Evolutionary conservation across 306 rosid genomes (phyloP).

Genomic region (Prunus persica): DNA sequence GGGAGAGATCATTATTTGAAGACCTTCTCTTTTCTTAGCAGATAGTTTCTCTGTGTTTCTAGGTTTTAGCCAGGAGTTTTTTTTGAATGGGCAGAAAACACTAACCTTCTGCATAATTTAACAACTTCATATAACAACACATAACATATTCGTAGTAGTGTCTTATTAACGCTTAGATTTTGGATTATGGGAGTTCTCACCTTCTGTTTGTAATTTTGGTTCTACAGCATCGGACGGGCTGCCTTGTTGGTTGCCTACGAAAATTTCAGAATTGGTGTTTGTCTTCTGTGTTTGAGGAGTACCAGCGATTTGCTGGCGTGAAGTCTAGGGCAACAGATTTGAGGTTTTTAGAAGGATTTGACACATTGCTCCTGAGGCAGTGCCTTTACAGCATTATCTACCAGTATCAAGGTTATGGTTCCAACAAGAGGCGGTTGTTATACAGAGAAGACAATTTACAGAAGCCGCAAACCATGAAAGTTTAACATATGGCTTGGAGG

Average conservation of each 20-base stretch:
- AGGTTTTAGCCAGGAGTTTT: not conserved
- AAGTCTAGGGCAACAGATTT: slow-evolving; percentile 68
- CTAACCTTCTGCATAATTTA: not conserved
- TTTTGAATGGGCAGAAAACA: not conserved
- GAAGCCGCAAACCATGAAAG: slow-evolving; percentile 58
- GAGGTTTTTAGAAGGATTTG: slow-evolving; percentile 68
- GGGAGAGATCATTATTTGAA: not conserved
- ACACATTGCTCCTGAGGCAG: slow-evolving; percentile 55
- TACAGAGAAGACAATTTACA: slow-evolving; percentile 66
- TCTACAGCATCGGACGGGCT: slow-evolving; percentile 90
- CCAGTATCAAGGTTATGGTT: slow-evolving; percentile 85
- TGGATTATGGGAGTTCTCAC: not conserved
- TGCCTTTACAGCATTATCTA: slow-evolving; percentile 91
- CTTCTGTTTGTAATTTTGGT: not conserved
- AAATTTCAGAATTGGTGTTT: slow-evolving; percentile 94
- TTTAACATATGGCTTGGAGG: slow-evolving; percentile 29
- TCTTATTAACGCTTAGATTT: not conserved
- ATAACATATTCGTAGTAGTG: not conserved
- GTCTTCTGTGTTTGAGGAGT: slow-evolving; percentile 83
- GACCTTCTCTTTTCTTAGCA: not conserved
- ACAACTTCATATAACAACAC: not conserved
- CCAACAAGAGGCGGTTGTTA: slow-evolving; percentile 72
- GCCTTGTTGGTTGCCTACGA: slow-evolving; percentile 86
- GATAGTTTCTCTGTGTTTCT: not conserved
- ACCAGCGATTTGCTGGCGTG: slow-evolving; percentile 66